These are phyloP conservation scores for Yueomyces sp. DNA, from an alignment of 805 yeast species.

Conservation along the genomic window DNA sequence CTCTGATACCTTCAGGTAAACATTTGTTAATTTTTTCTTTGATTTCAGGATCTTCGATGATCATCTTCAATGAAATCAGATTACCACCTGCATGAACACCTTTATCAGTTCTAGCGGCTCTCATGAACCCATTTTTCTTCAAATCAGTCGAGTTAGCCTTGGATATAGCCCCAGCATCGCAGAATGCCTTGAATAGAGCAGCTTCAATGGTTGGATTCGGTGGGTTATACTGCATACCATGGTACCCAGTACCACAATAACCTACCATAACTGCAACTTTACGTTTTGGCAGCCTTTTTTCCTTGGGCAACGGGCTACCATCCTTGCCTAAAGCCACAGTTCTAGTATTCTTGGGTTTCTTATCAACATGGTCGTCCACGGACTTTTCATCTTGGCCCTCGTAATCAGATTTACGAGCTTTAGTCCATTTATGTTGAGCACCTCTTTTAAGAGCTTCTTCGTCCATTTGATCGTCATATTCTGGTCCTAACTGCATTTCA, in stretches of 20 bases:
- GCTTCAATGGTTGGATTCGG: conserved; percentile 84
- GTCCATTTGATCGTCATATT: conserved; percentile 25
- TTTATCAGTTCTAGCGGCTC: conserved; percentile 84
- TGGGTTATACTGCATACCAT: conserved; percentile 90
- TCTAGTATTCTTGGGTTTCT: conserved; percentile 13
- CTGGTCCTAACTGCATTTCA: too few relatives aligned
- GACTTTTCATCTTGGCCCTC: conserved; percentile 5
- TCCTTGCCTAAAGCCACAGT: conserved; percentile 33
- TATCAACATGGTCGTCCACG: conserved; percentile 8
- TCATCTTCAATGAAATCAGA: conserved; percentile 71
- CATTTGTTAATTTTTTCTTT: conserved; percentile 56
- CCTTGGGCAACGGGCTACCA: conserved; percentile 48
- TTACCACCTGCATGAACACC: conserved; percentile 98
- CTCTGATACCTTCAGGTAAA: conserved; percentile 75
- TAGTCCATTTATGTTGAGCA: conserved; percentile 25
- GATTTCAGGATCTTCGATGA: conserved; percentile 62
- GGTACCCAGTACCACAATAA: conserved; percentile 91
- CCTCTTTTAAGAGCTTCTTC: conserved; percentile 30
- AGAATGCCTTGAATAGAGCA: conserved; percentile 69
- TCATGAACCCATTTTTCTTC: conserved; percentile 75
- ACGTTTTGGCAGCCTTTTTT: conserved; percentile 64
- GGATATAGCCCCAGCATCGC: conserved; percentile 79
- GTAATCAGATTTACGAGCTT: conserved; percentile 18
- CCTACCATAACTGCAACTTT: conserved; percentile 87
- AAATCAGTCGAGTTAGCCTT: conserved; percentile 76